These are phyloP conservation scores for Apiospora pterosperma DNA, from an alignment of 2,329 filamentous ascomycete genomes.

Conservation along the genomic window DNA sequence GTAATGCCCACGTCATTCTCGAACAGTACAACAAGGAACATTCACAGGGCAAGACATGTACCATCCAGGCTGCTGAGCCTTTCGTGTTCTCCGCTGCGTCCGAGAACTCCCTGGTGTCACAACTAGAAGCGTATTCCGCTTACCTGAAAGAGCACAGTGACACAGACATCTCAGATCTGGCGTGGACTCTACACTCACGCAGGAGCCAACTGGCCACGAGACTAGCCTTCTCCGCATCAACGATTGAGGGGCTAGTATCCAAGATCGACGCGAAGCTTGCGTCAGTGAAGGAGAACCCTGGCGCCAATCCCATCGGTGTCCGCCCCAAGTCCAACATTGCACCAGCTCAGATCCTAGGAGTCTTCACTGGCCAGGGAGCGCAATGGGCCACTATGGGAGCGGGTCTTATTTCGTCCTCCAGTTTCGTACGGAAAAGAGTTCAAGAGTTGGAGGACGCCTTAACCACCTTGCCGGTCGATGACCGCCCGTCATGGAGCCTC, in stretches of 20 bases:
- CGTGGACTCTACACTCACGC: neutral
- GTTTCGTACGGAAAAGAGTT: neutral
- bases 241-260: neutral
- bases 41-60: too few species aligned
- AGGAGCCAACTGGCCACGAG: neutral
- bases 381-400: constrained; percentile 31
- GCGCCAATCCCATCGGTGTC: neutral
- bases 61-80: neutral
- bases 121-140: neutral
- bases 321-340: neutral
- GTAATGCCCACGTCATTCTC: neutral
- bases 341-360: constrained; percentile 15
- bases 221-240: neutral
- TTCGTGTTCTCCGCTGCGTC: neutral
- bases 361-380: constrained; percentile 33
- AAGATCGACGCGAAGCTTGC: neutral
- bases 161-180: neutral
- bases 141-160: neutral
- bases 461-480: neutral
- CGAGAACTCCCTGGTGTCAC: neutral
- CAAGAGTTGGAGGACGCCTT: neutral
- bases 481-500: constrained; percentile 10
- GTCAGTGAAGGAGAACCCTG: neutral
- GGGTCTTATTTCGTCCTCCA: constrained; percentile 13
- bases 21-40: neutral